Evolutionary conservation across 2,329 filamentous ascomycete species (phyloP).

Genomic region (Aureobasidium lini): DNA sequence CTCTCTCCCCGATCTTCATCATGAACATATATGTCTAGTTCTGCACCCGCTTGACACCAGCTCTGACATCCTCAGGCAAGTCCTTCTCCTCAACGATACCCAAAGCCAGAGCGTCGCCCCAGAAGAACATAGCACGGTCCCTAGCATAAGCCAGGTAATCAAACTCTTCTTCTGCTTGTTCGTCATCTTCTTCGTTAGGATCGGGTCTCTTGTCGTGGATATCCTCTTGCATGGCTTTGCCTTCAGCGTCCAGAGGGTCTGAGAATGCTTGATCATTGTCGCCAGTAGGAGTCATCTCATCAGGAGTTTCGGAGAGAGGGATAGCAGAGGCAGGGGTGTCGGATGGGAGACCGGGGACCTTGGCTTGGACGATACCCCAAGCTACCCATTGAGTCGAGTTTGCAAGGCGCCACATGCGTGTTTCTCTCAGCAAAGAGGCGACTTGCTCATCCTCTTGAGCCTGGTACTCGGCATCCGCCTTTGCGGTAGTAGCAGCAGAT

Average conservation of each 20-base stretch:
- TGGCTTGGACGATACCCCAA: constrained; percentile 95
- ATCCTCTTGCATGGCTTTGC: constrained; percentile 18
- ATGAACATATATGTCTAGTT: constrained; percentile 28
- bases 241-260: constrained; percentile 17
- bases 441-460: constrained; percentile 56
- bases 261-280: neutral
- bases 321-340: constrained; percentile 11
- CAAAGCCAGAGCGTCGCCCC: constrained; percentile 76
- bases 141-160: constrained; percentile 91
- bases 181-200: constrained; percentile 30
- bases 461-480: constrained; percentile 38
- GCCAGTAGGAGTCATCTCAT: neutral
- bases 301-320: neutral
- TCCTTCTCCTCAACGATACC: constrained; percentile 70
- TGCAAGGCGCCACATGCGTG: constrained; percentile 75
- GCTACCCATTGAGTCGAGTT: constrained; percentile 89
- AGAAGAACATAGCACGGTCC: constrained; percentile 86
- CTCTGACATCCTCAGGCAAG: constrained; percentile 59
- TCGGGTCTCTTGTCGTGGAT: constrained; percentile 22
- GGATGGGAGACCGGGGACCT: constrained; percentile 62
- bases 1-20: no score
- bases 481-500: constrained; percentile 10
- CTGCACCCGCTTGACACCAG: constrained; percentile 61
- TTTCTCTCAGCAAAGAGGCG: constrained; percentile 65
- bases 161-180: constrained; percentile 66